Evolutionary conservation across 495 filamentous ascomycete species (phyloP).

Genomic region (Melanomma pulvis-pyrius): DNA sequence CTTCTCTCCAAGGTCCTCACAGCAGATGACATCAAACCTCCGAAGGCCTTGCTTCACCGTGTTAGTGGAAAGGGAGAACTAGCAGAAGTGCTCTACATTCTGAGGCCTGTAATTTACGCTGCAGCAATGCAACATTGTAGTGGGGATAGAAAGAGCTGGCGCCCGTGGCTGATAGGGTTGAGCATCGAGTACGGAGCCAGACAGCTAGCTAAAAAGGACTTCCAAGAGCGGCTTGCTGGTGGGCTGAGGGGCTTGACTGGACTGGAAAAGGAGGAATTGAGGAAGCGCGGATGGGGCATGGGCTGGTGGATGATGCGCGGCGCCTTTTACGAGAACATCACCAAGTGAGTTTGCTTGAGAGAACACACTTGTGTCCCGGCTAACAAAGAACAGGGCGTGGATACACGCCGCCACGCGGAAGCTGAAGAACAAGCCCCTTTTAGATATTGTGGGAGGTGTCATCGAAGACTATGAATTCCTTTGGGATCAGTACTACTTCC

Average conservation of each 20-base stretch:
- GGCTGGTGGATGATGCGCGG: conserved; percentile 95
- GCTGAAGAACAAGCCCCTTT: conserved; percentile 73
- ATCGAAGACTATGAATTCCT: conserved; percentile 95
- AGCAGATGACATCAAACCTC: conserved; percentile 93
- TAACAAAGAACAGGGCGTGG: conserved; percentile 56
- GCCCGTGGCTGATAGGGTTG: conserved; percentile 87
- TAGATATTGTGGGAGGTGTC: conserved; percentile 77
- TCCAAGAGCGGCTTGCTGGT: conserved; percentile 65
- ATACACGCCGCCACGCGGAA: conserved; percentile 63
- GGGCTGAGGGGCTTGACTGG: conserved; percentile 72
- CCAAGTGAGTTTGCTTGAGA: conserved; percentile 59
- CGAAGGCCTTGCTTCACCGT: conserved; percentile 76
- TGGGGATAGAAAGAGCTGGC: conserved; percentile 68
- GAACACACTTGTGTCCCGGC: conserved; percentile 15
- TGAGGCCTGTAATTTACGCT: conserved; percentile 87
- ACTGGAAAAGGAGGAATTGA: conserved; percentile 85
- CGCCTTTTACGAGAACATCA: conserved; percentile 93
- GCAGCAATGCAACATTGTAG: conserved; percentile 73
- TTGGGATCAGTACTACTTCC: conserved; percentile 97
- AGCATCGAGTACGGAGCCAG: conserved; percentile 84
- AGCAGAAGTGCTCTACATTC: conserved; percentile 87
- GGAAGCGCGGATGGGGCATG: conserved; percentile 82
- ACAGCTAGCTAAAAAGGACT: conserved; percentile 76
- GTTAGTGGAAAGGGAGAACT: conserved; percentile 71
- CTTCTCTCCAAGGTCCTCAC: conserved; percentile 89